These are phyloP conservation scores for Albizia julibrissin DNA, from an alignment of 306 rosid genomes.

Conservation along the genomic window DNA sequence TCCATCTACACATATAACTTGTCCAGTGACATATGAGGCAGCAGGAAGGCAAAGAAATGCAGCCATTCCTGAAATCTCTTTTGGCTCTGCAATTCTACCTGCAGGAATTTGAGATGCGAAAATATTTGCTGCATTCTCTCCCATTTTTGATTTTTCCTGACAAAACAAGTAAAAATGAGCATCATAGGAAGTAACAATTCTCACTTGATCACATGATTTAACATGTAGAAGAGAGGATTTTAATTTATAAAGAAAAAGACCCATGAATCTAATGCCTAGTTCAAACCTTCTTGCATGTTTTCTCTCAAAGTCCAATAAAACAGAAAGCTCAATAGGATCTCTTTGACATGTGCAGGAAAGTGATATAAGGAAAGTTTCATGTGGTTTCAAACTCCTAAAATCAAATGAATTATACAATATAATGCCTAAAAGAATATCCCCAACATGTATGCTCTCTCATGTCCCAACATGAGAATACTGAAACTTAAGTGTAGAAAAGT, in stretches of 20 bases:
- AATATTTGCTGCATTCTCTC: background rate
- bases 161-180: background rate
- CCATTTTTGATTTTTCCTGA: background rate
- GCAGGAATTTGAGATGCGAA: slow-evolving; percentile 14
- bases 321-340: background rate
- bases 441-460: background rate
- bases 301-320: background rate
- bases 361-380: too few relatives aligned
- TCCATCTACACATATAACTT: slow-evolving; percentile 53
- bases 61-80: slow-evolving; percentile 54
- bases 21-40: slow-evolving; percentile 59
- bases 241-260: background rate
- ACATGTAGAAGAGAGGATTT: background rate
- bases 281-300: background rate
- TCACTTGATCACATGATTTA: background rate
- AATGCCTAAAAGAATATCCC: background rate
- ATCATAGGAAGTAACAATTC: background rate
- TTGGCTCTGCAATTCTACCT: slow-evolving; percentile 39
- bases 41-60: slow-evolving; percentile 32
- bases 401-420: too few relatives aligned
- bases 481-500: background rate
- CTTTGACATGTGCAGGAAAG: background rate
- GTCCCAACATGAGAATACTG: background rate
- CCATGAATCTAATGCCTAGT: background rate
- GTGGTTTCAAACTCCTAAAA: background rate